Percentiles rank a stretch among this genome's conserved stretches.
Conservation (phyloP, 2,329 filamentous ascomycete species). For the Exophiala viscosa region DNA sequence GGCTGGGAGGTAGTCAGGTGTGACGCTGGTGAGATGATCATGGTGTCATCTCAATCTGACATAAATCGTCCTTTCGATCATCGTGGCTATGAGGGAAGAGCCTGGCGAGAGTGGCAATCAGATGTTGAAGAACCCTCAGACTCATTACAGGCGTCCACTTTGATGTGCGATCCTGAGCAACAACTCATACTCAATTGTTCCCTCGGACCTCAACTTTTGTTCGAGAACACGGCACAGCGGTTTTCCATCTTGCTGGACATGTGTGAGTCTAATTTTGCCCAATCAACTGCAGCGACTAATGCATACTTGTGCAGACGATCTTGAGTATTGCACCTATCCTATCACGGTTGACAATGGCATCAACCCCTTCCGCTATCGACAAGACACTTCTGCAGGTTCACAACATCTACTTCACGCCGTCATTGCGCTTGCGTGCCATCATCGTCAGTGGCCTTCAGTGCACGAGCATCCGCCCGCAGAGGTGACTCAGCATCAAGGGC, state of each 20-base stretch:
- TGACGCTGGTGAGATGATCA: too few species aligned
- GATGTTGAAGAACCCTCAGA: too few species aligned
- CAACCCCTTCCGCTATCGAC: background rate
- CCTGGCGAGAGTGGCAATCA: too few species aligned
- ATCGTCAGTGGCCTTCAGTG: background rate
- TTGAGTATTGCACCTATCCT: background rate
- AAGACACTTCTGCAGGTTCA: background rate
- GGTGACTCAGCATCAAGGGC: background rate
- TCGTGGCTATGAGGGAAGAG: too few species aligned
- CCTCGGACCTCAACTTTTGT: background rate
- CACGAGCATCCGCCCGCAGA: background rate
- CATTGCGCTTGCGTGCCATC: slow-evolving; percentile 1
- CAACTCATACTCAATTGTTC: background rate
- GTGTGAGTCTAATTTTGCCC: background rate
- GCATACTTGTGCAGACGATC: background rate
- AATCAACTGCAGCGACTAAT: background rate
- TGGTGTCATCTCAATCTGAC: too few species aligned
- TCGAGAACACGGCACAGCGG: background rate
- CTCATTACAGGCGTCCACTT: background rate
- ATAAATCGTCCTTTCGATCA: too few species aligned
- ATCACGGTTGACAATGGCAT: background rate
- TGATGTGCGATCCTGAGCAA: background rate
- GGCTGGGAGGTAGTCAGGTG: too few species aligned
- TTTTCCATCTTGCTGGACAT: background rate
- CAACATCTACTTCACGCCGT: slow-evolving; percentile 1